Conservation (phyloP, 805 yeast species). For the Candida parachauliodes region DNA sequence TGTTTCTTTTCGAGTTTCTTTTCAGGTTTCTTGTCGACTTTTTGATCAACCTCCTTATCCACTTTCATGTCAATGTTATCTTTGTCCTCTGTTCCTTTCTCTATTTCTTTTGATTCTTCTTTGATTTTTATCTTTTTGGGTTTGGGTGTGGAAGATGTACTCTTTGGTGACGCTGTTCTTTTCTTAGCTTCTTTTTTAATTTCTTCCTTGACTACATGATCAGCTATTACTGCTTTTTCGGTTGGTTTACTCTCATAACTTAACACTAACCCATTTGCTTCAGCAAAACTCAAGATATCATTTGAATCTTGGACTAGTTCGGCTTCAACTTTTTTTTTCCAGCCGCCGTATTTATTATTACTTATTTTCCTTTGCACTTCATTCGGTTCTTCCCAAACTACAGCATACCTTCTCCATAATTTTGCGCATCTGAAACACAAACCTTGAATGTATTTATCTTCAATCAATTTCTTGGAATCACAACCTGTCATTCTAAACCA, state of each 20-base stretch:
- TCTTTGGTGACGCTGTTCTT: background rate
- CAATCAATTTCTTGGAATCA: constrained; percentile 32
- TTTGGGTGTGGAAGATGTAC: constrained; percentile 2
- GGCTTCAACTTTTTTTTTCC: constrained; percentile 62
- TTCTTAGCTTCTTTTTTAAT: constrained; percentile 2
- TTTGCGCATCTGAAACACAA: constrained; percentile 85
- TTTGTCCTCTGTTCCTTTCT: background rate
- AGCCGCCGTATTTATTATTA: constrained; percentile 43
- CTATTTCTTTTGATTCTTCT: constrained; percentile 5
- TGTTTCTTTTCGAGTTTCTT: constrained; percentile 9
- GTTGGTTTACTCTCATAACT: constrained; percentile 14
- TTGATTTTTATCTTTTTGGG: constrained; percentile 5
- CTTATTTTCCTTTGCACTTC: constrained; percentile 53
- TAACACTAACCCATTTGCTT: constrained; percentile 20
- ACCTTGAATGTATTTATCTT: constrained; percentile 42
- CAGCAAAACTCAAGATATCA: constrained; percentile 48
- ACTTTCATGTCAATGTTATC: constrained; percentile 53
- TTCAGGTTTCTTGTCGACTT: constrained; percentile 3
- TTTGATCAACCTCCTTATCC: constrained; percentile 70
- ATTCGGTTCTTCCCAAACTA: constrained; percentile 76
- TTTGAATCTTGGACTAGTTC: constrained; percentile 66
- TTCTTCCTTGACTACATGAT: background rate
- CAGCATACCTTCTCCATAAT: constrained; percentile 87
- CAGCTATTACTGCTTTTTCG: background rate
- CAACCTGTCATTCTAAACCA: constrained; percentile 75